A percentile compares a stretch with the other conserved stretches of the same genome.
phyloP scores from a whole-genome alignment of 1,284 basidiomycete species.

The Puccinia polysora region DNA sequence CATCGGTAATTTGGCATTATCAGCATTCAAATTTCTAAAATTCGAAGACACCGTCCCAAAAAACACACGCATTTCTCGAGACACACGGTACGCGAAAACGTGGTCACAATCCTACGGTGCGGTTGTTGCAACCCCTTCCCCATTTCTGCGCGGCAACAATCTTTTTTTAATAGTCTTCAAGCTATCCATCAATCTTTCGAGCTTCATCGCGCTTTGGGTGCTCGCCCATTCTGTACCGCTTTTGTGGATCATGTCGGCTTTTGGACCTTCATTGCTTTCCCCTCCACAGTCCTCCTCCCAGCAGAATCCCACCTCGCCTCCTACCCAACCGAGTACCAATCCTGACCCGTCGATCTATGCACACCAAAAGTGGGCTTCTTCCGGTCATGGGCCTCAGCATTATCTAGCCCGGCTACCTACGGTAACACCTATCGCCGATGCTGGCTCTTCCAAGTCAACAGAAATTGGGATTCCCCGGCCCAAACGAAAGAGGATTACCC shows the following conservation, averaged over 20 bases:
- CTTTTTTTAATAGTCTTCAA: too few species aligned
- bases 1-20: too few species aligned
- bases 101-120: too few species aligned
- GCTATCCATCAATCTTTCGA: too few species aligned
- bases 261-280: slow-evolving; percentile 13
- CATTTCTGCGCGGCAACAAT: too few species aligned
- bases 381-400: slow-evolving; percentile 13
- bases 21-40: too few species aligned
- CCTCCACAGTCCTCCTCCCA: slow-evolving; percentile 8
- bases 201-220: too few species aligned
- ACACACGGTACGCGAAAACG: too few species aligned
- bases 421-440: slow-evolving; percentile 1
- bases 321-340: slow-evolving; percentile 1
- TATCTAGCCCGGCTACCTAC: slow-evolving; percentile 17
- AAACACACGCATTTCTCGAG: too few species aligned
- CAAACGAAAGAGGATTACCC: slow-evolving; percentile 49
- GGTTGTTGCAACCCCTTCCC: too few species aligned
- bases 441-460: slow-evolving; percentile 13
- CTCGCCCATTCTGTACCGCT: not conserved
- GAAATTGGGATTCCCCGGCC: slow-evolving; percentile 34
- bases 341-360: slow-evolving; percentile 4
- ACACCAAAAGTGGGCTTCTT: slow-evolving; percentile 9
- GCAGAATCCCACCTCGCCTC: not conserved
- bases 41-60: too few species aligned
- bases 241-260: slow-evolving; percentile 17